phyloP scores from a whole-genome alignment of 192 early-diverging fungal species.

The Coemansia sp. region DNA sequence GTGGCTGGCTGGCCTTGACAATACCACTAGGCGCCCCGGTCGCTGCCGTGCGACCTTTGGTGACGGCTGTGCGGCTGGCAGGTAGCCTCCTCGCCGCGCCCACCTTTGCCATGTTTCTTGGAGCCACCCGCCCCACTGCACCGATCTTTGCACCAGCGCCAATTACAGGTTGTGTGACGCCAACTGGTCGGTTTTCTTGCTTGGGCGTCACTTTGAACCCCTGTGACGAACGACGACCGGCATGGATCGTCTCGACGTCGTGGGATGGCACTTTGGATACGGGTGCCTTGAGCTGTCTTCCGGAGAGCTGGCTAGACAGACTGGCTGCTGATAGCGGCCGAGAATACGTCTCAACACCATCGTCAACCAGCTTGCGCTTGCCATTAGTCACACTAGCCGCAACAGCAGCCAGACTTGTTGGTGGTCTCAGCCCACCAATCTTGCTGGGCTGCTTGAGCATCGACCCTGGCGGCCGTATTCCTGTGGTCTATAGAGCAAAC shows the following conservation, averaged over 20 bases:
- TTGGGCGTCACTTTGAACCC: conserved; percentile 49
- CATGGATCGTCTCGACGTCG: conserved; percentile 24
- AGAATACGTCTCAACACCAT: background rate
- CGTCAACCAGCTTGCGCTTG: conserved; percentile 37
- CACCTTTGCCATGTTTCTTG: conserved; percentile 16
- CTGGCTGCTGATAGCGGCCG: background rate
- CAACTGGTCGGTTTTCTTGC: conserved; percentile 14
- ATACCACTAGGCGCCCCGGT: background rate
- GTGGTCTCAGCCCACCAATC: conserved; percentile 26
- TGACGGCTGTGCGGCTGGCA: conserved; percentile 31
- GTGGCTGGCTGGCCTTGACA: conserved; percentile 18
- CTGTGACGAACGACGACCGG: conserved; percentile 45
- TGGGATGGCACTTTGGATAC: conserved; percentile 6
- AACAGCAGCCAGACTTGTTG: background rate
- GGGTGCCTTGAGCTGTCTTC: conserved; percentile 24
- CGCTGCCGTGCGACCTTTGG: conserved; percentile 28
- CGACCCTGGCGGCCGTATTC: conserved; percentile 37
- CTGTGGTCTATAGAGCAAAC: conserved; percentile 20
- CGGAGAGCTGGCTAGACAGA: conserved; percentile 4
- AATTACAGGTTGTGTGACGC: background rate
- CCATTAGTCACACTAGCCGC: background rate
- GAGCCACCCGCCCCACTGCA: conserved; percentile 9
- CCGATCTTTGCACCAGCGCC: conserved; percentile 5
- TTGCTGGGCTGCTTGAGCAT: conserved; percentile 44
- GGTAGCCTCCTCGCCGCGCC: conserved; percentile 37